phyloP scores from a whole-genome alignment of 2,329 filamentous ascomycete species.

The Aspergillus unguis region DNA sequence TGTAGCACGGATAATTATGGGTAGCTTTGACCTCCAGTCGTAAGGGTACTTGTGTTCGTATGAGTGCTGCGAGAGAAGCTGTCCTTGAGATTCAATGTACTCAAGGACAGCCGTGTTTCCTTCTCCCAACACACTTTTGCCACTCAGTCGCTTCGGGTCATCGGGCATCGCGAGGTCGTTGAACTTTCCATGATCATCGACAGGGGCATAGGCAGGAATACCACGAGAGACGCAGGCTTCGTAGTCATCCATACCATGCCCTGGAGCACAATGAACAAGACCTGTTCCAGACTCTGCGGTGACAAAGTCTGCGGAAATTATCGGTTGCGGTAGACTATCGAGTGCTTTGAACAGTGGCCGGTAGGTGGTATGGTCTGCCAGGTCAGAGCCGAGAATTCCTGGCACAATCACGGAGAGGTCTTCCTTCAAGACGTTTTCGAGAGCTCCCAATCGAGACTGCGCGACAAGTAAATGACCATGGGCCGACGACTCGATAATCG shows the following conservation, averaged over 20 bases:
- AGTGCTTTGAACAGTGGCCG: conserved; percentile 65
- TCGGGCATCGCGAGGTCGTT: conserved; percentile 74
- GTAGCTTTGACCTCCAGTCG: conserved; percentile 93
- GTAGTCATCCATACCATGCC: conserved; percentile 96
- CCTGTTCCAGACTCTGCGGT: conserved; percentile 87
- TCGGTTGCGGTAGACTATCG: conserved; percentile 57
- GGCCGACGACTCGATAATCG: conserved; percentile 56
- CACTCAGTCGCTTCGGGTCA: conserved; percentile 63
- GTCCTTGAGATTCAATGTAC: conserved; percentile 57
- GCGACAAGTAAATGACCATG: conserved; percentile 68
- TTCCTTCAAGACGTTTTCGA: conserved; percentile 51
- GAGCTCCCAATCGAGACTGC: conserved; percentile 62
- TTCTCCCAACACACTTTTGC: conserved; percentile 67
- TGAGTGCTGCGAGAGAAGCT: conserved; percentile 66
- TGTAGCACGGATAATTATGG: conserved; percentile 86
- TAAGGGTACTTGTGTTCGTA: conserved; percentile 94
- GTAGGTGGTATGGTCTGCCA: conserved; percentile 64
- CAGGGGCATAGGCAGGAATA: conserved; percentile 74
- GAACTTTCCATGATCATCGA: conserved; percentile 77
- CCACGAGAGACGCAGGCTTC: conserved; percentile 68
- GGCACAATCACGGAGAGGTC: conserved; percentile 51
- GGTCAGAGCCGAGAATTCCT: conserved; percentile 60
- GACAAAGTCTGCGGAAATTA: conserved; percentile 86
- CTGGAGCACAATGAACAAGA: conserved; percentile 90
- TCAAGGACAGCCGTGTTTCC: conserved; percentile 69